Evolutionary conservation across 257 asterid genomes (phyloP).

Genomic region (Solanum chaucha): DNA sequence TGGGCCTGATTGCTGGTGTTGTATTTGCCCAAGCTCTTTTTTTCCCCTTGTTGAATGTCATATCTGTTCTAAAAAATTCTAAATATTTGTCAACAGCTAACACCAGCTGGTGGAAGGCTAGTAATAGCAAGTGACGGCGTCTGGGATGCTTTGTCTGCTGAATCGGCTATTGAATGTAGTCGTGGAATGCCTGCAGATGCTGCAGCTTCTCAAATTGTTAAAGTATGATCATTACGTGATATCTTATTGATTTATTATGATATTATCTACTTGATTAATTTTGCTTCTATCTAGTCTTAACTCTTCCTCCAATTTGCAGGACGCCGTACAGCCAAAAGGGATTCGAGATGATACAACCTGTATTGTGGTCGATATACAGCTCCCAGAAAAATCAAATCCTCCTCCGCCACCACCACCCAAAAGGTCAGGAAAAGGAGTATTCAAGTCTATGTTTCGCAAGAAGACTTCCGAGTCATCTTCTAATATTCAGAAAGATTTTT

Average conservation of each 20-base stretch:
- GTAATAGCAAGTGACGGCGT: slow-evolving; percentile 94
- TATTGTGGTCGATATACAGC: slow-evolving; percentile 77
- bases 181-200: slow-evolving; percentile 83
- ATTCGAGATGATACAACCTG: slow-evolving; percentile 98
- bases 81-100: slow-evolving; percentile 43
- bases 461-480: slow-evolving; percentile 54
- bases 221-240: slow-evolving; percentile 25
- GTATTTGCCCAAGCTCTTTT: not conserved
- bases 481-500: slow-evolving; percentile 40
- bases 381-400: slow-evolving; percentile 53
- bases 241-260: not conserved
- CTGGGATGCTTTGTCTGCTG: slow-evolving; percentile 95
- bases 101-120: slow-evolving; percentile 89
- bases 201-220: slow-evolving; percentile 88
- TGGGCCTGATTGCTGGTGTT: not conserved
- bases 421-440: slow-evolving; percentile 69
- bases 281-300: not conserved
- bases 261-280: not conserved
- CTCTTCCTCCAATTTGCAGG: slow-evolving; percentile 33
- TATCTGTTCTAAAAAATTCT: not conserved
- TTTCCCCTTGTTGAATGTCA: too few relatives aligned
- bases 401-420: slow-evolving; percentile 54
- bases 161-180: slow-evolving; percentile 76
- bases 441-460: slow-evolving; percentile 80
- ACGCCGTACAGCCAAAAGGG: slow-evolving; percentile 74